Percentiles rank a stretch among this genome's conserved stretches.
phyloP scores from a whole-genome alignment of 202 grass and related monocot genomes.

The Schoenoplectus triqueter region DNA sequence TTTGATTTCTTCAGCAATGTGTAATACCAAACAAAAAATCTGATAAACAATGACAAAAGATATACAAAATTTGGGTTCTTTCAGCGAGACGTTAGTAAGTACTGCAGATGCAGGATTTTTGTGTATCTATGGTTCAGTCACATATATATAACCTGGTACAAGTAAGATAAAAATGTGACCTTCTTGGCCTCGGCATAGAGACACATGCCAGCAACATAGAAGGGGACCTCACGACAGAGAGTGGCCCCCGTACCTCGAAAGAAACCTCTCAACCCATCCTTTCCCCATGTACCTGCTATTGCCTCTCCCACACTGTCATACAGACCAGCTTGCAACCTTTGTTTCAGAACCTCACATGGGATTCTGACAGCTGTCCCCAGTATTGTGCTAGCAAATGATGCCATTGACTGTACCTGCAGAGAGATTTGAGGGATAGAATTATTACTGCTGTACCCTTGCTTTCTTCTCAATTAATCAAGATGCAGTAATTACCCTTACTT shows the following conservation, averaged over 20 bases:
- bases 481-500: neutral
- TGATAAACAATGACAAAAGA: too few relatives aligned
- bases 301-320: slow-evolving; percentile 93
- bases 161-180: slow-evolving; percentile 43
- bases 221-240: slow-evolving; percentile 93
- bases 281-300: slow-evolving; percentile 77
- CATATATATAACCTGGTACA: neutral
- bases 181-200: slow-evolving; percentile 97
- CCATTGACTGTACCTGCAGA: slow-evolving; percentile 82
- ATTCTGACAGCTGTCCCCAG: slow-evolving; percentile 90
- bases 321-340: slow-evolving; percentile 88
- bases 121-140: too few relatives aligned
- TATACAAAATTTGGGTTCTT: too few relatives aligned
- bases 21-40: too few relatives aligned
- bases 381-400: slow-evolving; percentile 96
- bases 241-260: slow-evolving; percentile 97
- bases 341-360: slow-evolving; percentile 91
- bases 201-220: slow-evolving; percentile 95
- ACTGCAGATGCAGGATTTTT: too few relatives aligned
- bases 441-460: neutral
- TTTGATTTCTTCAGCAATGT: slow-evolving; percentile 13
- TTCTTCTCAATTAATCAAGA: neutral
- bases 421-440: neutral
- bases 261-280: slow-evolving; percentile 82
- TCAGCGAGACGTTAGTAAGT: too few relatives aligned